Evolutionary conservation across 176 grass and related monocot genomes (phyloP), one percentile per base, ranked within the genome.

Genomic region (Carex littledalei): DNA sequence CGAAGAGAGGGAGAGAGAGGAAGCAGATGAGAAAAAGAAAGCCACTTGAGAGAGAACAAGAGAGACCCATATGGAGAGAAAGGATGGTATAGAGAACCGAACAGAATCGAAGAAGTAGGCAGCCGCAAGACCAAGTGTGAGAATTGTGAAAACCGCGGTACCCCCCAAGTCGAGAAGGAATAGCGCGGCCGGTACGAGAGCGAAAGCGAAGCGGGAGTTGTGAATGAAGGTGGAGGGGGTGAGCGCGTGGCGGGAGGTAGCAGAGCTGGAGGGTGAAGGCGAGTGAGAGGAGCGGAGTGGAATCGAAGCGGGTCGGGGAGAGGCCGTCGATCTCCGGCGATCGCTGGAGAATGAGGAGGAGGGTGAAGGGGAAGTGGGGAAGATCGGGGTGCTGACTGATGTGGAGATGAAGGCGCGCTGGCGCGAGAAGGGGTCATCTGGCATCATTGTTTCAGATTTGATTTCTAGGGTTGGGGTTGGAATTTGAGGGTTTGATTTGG

Each of bases 141-240:
- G 89, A 63, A 92, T 87, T 52, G 89, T 90, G 80, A 98, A 87
- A 66, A 98, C 95, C 35, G 93, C 87, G 49, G 85, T 39, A 16
- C 93, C 95, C 7, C 95, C 95, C 12, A 98, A 84, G 89, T 98
- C 95, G 32, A 98, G 95, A 22, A 98, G 91, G 83, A 94, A 98
- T n/a, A 68, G 89, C 37, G 86, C 93, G 6, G 95, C 93, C 7
- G 95, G 95, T 0, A 82, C 93, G 7, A 98, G 95, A 15, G 89
- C 93, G 31, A 78, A 84, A 49, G 95, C 91, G 67, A 93, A 21
- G 34, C 88, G 92, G 78, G 80, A 84, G 82, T 98, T 98, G 86
- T 98, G 85, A 10, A 84, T 84, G 83, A 94, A 94, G 50, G 91
- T 82, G 39, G 88, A 72, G 10, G 85, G 67, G 21, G 94, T 88